phyloP scores from a whole-genome alignment of 768 basidiomycete species.

The Phlebiopsis gigantea region DNA sequence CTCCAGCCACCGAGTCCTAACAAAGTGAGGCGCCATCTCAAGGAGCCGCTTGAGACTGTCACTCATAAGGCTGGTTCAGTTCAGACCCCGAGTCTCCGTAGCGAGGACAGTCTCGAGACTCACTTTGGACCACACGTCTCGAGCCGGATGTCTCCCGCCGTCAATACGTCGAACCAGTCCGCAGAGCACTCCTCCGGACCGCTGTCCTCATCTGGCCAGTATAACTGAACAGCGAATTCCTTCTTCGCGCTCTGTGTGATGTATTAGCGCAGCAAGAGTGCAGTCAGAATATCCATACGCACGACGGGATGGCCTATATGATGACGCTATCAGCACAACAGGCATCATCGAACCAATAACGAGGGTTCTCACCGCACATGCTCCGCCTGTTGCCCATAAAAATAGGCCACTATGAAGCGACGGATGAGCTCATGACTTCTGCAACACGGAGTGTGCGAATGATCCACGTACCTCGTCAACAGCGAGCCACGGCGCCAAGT shows the following conservation, averaged over 20 bases:
- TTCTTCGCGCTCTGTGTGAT: conserved; percentile 33
- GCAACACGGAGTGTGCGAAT: too few relatives aligned
- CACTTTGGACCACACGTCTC: conserved; percentile 35
- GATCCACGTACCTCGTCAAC: conserved; percentile 28
- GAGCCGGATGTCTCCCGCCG: conserved; percentile 29
- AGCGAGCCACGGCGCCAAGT: conserved; percentile 25
- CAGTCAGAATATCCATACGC: conserved; percentile 11
- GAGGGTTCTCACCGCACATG: conserved; percentile 18
- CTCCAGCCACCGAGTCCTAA: conserved; percentile 33
- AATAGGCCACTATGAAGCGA: conserved; percentile 21
- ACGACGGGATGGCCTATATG: conserved; percentile 18
- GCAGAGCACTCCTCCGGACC: conserved; percentile 25
- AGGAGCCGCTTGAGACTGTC: conserved; percentile 32
- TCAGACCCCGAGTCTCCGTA: neutral
- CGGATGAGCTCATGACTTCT: neutral
- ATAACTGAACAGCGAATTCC: conserved; percentile 31
- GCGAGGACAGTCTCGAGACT: conserved; percentile 5
- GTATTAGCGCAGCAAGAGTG: neutral
- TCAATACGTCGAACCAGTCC: conserved; percentile 29
- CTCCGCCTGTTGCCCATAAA: conserved; percentile 25
- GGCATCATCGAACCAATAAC: conserved; percentile 11
- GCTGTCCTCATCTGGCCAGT: conserved; percentile 32
- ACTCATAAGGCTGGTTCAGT: neutral
- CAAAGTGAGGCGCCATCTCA: conserved; percentile 28
- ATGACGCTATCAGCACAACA: neutral